Base-by-base conservation (phyloP, 768 basidiomycete species). In the Termitomyces sp. region DNA sequence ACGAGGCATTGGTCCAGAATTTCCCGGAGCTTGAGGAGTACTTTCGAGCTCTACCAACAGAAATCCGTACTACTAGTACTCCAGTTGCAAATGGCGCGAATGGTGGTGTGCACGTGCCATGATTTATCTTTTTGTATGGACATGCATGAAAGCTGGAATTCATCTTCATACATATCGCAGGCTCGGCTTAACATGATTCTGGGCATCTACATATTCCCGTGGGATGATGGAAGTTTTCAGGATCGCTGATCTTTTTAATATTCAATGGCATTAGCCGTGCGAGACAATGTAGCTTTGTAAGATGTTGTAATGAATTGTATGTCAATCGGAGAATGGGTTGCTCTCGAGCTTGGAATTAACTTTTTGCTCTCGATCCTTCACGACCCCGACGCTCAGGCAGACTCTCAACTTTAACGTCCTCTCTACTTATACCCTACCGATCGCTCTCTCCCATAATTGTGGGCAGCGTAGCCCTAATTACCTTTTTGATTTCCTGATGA, bases 1-100 rank as follows among this genome's bases (percentile, higher is more conserved):
- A 89, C 61, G 88, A 88, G 62, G 89, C 89, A 0, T 76, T 93
- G 28, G 76, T 74, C 43, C 85, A 88, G 66, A 86, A 77, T 64
- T 93, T 91, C 68, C 89, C 90, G 0, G 88, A 89, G 60, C 76
- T 90, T 5, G 79, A 74, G 59, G 56, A 67, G 2, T 69, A 75
- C 43, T 66, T 78, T 36, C 67, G 64, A 13, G 63, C 56, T 47
- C 57, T 53, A 50, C 26, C 50, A 30, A 50, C 51, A 60, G 51
- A 63, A 56, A 62, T 18, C 50, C 61, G 61, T 28, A 28, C 20
- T 28, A 44, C 55, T n/a, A 51, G 7, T 56, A 53, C 56, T n/a
- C 54, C 44, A n/a, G 26, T 30, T 44, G 18, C 57, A 49, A 61
- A 59, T 14, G 54, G 43, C 9, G 35, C 38, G 10, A 53, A 41